Conservation (phyloP, 257 asterid genomes). For the Forsythia suspensa region DNA sequence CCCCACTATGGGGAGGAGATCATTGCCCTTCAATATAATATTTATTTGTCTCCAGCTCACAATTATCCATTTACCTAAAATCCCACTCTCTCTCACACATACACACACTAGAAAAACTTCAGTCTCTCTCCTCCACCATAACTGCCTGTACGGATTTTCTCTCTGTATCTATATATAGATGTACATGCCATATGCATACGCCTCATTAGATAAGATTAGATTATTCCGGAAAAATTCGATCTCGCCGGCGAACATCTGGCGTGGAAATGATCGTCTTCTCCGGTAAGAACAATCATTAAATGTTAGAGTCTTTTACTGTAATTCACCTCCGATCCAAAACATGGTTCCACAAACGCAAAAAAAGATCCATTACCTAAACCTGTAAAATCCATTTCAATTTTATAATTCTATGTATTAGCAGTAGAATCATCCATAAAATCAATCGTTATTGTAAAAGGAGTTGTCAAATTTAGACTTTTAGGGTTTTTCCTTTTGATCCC, state of each 20-base stretch:
- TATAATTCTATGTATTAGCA: background rate
- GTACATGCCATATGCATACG: background rate
- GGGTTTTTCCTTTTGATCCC: background rate
- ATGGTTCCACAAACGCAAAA: constrained; percentile 58
- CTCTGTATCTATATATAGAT: background rate
- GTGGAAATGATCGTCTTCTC: constrained; percentile 19
- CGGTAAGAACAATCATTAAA: constrained; percentile 34
- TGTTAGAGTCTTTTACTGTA: constrained; percentile 45
- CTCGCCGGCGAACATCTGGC: constrained; percentile 23
- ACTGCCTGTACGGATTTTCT: background rate
- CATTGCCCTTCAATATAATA: too few relatives aligned
- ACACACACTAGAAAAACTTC: background rate
- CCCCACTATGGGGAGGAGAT: too few relatives aligned
- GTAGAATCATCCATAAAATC: background rate
- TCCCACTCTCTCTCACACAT: background rate
- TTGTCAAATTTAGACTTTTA: background rate
- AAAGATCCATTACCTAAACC: constrained; percentile 15
- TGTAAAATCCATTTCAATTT: constrained; percentile 5
- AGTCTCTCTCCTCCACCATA: background rate
- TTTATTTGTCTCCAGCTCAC: background rate
- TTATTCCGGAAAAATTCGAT: constrained; percentile 35
- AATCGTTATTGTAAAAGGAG: background rate
- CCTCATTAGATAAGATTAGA: background rate
- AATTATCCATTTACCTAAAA: background rate
- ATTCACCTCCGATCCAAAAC: constrained; percentile 38